Evolutionary conservation across 306 rosid species (phyloP), one percentile per base, ranked within the genome.

Genomic region (Quercus suber): DNA sequence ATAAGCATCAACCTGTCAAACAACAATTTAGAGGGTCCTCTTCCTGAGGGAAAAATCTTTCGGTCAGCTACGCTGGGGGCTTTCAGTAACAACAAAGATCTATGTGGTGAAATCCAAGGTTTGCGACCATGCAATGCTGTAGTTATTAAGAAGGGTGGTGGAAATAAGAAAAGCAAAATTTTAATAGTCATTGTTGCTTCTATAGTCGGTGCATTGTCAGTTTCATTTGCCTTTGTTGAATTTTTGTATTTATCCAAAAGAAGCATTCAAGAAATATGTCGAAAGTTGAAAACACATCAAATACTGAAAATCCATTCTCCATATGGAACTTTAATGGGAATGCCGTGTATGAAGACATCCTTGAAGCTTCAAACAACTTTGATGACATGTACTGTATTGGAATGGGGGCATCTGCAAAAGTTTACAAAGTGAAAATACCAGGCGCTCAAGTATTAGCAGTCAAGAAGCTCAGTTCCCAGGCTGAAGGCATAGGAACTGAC

Each of bases 1-100:
- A 69, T 57, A 13, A 45, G 31, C 30, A 80, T 80, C 6, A 73
- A 84, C 67, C 73, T 84, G 3, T 84, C 87, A 12, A 41, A 71
- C 72, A 84, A 84, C 81, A 28, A 71, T 37, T 57, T 84, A 5
- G 87, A 80, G 65, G 87, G 87, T 49, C 79, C 73, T 57, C 68
- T 84, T 52, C 87, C 87, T 11, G 67, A 23, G 45, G 59, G 56
- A 6, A 76, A 72, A 27, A 64, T 80, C 58, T 84, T 84, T 19
- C 73, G 28, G 25, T 31, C 79, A 1, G 56, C 76, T 12, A 13
- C 11, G 64, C 33, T 71, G 6, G 79, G 31, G 8, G 23, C 71
- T 17, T 78, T 84, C 37, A 80, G 77, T 21, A 76, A 80, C 55
- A 80, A 76, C 55, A 68, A 8, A 56, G 79, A 73, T 12, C 25